A percentile compares a stretch with the other conserved stretches of the same genome.
phyloP scores from a whole-genome alignment of 352 stramenopile genomes.

The Phytophthora nicotianae region DNA sequence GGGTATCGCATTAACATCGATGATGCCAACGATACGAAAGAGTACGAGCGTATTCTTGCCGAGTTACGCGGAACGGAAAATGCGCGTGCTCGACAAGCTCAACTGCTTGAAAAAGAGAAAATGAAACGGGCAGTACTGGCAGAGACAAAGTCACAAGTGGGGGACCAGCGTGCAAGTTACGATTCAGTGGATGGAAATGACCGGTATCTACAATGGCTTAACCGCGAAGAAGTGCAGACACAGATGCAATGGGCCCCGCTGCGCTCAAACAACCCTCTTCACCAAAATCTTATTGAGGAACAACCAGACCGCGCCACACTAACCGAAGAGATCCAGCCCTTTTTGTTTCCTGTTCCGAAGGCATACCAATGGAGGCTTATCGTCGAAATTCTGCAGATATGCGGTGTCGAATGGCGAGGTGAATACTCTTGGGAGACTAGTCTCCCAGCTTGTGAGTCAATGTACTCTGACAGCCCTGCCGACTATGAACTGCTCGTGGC shows the following conservation, averaged over 20 bases:
- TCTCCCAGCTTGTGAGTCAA: slow-evolving; percentile 12
- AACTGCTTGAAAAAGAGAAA: slow-evolving; percentile 33
- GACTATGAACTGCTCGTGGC: slow-evolving; percentile 43
- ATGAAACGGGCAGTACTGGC: slow-evolving; percentile 32
- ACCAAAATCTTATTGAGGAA: slow-evolving; percentile 60
- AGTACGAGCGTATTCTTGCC: slow-evolving; percentile 79
- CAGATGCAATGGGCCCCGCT: slow-evolving; percentile 66
- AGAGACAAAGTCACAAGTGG: slow-evolving; percentile 31
- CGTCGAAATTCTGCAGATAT: slow-evolving; percentile 45
- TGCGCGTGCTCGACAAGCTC: slow-evolving; percentile 37
- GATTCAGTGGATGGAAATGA: slow-evolving; percentile 39
- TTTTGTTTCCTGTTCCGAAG: slow-evolving; percentile 64
- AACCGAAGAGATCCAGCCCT: slow-evolving; percentile 80
- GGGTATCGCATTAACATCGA: slow-evolving; percentile 76
- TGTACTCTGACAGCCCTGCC: slow-evolving; percentile 46
- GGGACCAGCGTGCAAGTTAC: slow-evolving; percentile 70
- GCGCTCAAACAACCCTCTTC: slow-evolving; percentile 40
- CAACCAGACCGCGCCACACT: slow-evolving; percentile 69
- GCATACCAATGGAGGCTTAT: slow-evolving; percentile 41
- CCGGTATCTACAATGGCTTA: slow-evolving; percentile 52
- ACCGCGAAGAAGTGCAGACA: slow-evolving; percentile 39
- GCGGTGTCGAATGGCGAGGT: slow-evolving; percentile 47
- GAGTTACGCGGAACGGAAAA: slow-evolving; percentile 64
- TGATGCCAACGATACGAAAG: slow-evolving; percentile 56
- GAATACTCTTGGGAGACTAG: slow-evolving; percentile 24